Conservation (phyloP, 495 filamentous ascomycete genomes). For the Penicillium ucsense region DNA sequence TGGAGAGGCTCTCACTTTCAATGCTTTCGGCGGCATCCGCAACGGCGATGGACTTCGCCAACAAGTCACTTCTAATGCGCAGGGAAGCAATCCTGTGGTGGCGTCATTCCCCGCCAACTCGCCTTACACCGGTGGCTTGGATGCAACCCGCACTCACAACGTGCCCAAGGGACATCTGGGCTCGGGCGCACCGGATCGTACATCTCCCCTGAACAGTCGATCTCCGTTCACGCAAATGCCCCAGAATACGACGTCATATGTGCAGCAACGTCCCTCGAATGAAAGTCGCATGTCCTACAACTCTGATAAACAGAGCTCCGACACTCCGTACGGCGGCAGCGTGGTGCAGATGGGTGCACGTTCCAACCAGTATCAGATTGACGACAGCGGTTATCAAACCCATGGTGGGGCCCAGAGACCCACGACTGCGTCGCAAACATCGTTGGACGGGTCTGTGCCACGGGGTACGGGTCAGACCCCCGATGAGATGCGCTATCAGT, state of each 20-base stretch:
- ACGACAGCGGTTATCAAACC: constrained; percentile 16
- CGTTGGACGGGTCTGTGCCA: constrained; percentile 25
- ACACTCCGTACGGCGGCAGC: constrained; percentile 19
- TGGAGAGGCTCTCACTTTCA: constrained; percentile 25
- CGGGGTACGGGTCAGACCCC: constrained; percentile 22
- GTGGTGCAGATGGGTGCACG: constrained; percentile 24
- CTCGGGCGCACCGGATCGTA: constrained; percentile 19
- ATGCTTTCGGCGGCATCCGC: constrained; percentile 19
- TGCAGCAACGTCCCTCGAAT: constrained; percentile 22
- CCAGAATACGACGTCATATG: constrained; percentile 32
- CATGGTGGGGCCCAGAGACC: constrained; percentile 20
- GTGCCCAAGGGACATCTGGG: constrained; percentile 21
- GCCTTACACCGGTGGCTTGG: constrained; percentile 20
- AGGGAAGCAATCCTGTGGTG: constrained; percentile 22
- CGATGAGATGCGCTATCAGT: constrained; percentile 23
- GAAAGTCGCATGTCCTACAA: constrained; percentile 31
- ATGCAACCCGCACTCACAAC: constrained; percentile 22
- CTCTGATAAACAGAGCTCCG: constrained; percentile 30
- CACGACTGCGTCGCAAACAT: constrained; percentile 19
- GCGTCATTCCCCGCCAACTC: constrained; percentile 22
- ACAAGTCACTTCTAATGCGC: constrained; percentile 23
- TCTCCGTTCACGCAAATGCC: constrained; percentile 27
- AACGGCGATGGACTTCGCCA: constrained; percentile 23
- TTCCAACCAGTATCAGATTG: constrained; percentile 28
- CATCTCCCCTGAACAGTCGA: constrained; percentile 20